phyloP scores from a whole-genome alignment of 1,139 yeast species.

The Suhomyces bribrorum region DNA sequence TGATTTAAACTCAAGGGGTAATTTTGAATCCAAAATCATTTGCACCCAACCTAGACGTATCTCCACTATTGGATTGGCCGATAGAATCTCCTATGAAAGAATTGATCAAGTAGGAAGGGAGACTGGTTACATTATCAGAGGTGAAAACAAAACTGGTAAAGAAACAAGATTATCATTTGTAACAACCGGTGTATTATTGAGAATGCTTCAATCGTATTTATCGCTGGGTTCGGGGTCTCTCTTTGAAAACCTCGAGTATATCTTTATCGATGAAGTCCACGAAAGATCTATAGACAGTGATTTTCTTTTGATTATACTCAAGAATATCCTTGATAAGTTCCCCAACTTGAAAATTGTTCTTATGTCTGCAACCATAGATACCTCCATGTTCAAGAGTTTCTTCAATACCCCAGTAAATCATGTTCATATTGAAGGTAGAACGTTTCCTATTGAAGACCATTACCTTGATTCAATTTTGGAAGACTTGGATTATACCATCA shows the following conservation, averaged over 20 bases:
- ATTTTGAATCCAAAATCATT: conserved; percentile 59
- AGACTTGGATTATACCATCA: conserved; percentile 54
- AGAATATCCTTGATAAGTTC: conserved; percentile 49
- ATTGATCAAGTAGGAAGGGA: conserved; percentile 67
- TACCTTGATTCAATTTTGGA: conserved; percentile 68
- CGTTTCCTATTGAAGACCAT: conserved; percentile 82
- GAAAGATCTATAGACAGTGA: conserved; percentile 93
- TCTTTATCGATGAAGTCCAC: conserved; percentile 93
- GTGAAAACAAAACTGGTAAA: conserved; percentile 68
- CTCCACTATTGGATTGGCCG: conserved; percentile 92
- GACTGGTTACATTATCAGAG: conserved; percentile 88
- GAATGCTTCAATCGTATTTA: conserved; percentile 68
- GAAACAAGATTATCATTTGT: conserved; percentile 77
- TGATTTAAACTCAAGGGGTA: conserved; percentile 46
- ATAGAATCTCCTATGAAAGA: conserved; percentile 86
- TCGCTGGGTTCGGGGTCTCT: conserved; percentile 21
- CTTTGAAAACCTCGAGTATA: conserved; percentile 61
- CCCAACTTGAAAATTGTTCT: conserved; percentile 67
- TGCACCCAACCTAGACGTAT: conserved; percentile 97
- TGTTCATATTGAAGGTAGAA: conserved; percentile 86
- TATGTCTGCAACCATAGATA: conserved; percentile 94
- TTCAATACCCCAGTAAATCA: conserved; percentile 53
- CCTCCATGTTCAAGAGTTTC: conserved; percentile 64
- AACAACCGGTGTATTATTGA: conserved; percentile 87
- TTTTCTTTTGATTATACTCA: conserved; percentile 74